Conservation (phyloP, 2,329 filamentous ascomycete genomes). For the Helminthosporium solani region DNA sequence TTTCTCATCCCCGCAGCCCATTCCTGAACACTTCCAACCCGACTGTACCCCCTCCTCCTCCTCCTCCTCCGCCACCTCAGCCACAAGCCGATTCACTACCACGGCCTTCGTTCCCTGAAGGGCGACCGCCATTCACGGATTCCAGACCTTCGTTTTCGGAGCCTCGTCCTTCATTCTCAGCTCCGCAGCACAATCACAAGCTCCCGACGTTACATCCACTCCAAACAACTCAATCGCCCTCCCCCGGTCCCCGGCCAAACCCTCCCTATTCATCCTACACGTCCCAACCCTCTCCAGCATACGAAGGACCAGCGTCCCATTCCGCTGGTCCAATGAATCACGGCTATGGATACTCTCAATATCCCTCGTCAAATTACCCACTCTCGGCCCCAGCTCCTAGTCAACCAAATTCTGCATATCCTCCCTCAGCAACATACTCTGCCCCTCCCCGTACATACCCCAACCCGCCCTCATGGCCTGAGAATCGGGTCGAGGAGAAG, state of each 20-base stretch:
- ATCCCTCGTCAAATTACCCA: slow-evolving; percentile 44
- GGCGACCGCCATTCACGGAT: slow-evolving; percentile 18
- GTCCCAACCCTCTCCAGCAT: slow-evolving; percentile 32
- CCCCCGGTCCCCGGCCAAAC: slow-evolving; percentile 24
- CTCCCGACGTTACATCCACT: slow-evolving; percentile 41
- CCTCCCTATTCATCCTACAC: slow-evolving; percentile 34
- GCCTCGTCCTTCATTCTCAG: slow-evolving; percentile 29
- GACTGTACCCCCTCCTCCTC: slow-evolving; percentile 31
- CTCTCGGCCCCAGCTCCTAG: slow-evolving; percentile 40
- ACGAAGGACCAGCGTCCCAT: slow-evolving; percentile 39
- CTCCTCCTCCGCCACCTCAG: slow-evolving; percentile 30
- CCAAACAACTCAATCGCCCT: slow-evolving; percentile 40
- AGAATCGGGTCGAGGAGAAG: slow-evolving; percentile 40
- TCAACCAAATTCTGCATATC: slow-evolving; percentile 43
- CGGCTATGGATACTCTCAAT: slow-evolving; percentile 45
- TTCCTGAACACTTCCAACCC: slow-evolving; percentile 30
- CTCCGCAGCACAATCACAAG: slow-evolving; percentile 34
- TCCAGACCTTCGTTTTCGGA: slow-evolving; percentile 27
- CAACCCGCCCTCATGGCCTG: slow-evolving; percentile 40
- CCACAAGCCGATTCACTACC: slow-evolving; percentile 30
- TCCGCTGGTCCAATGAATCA: slow-evolving; percentile 43
- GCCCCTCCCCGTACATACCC: slow-evolving; percentile 39
- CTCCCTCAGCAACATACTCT: slow-evolving; percentile 44
- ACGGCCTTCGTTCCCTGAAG: slow-evolving; percentile 21
- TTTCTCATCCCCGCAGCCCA: slow-evolving; percentile 37